phyloP scores from a whole-genome alignment of 2,329 filamentous ascomycete genomes.

The Cladosporium sp. region DNA sequence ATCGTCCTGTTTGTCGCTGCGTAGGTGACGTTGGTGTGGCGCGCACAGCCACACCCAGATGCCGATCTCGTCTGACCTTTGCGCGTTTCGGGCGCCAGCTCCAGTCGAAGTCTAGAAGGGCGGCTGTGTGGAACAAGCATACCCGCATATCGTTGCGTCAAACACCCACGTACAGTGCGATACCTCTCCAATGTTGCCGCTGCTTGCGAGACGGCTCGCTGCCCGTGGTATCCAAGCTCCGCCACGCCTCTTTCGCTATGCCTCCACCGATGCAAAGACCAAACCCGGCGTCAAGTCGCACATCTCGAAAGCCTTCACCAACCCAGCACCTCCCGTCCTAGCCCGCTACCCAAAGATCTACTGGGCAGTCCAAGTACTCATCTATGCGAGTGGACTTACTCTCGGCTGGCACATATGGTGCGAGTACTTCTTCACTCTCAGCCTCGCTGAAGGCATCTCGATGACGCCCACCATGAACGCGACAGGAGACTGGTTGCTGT shows the following conservation, averaged over 20 bases:
- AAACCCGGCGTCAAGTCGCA: neutral
- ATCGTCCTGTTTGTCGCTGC: neutral
- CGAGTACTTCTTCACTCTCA: slow-evolving; percentile 57
- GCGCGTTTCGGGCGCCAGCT: no score
- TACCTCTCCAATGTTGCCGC: neutral
- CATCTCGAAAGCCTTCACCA: neutral
- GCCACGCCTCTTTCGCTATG: neutral
- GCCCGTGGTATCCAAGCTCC: neutral
- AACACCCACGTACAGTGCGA: neutral
- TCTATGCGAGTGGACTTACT: slow-evolving; percentile 8
- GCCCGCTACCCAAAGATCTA: slow-evolving; percentile 5
- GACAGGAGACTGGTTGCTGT: slow-evolving; percentile 63
- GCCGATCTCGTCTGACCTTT: no score
- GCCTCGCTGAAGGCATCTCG: slow-evolving; percentile 65
- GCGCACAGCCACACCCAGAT: no score
- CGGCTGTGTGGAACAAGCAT: neutral
- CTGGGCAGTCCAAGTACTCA: neutral
- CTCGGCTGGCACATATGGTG: slow-evolving; percentile 32
- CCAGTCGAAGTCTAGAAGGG: slow-evolving; percentile 2
- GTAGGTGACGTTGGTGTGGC: no score
- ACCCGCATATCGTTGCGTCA: neutral
- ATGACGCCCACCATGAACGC: slow-evolving; percentile 83
- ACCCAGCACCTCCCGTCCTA: slow-evolving; percentile 6
- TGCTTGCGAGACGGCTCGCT: neutral
- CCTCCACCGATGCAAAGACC: neutral